Base-by-base conservation (phyloP, 768 basidiomycete genomes). In the Lactarius vividus region DNA sequence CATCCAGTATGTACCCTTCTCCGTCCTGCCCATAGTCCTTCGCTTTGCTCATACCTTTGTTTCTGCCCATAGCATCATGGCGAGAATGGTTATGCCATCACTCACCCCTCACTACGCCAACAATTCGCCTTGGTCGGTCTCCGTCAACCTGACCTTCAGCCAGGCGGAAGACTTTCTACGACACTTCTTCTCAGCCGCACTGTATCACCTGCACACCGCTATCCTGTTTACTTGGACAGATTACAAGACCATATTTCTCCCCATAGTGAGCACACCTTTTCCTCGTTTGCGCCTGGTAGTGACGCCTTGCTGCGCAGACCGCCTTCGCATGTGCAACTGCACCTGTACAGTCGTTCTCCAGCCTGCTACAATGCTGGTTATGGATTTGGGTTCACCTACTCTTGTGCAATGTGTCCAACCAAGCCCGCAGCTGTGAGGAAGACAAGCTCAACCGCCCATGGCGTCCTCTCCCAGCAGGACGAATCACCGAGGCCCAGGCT, bases 151-250 rank as follows among this genome's bases (percentile, higher is more conserved):
- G 59, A 56, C 67, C 44, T 68, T 68, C 59, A 54, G 54, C 42
- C 39, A 60, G 44, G 64, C 29, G 18, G 65, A 62, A 28, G 35
- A 54, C 49, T 54, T 53, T 37, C 56, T 67, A 35, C 26, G 53
- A 46, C 29, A 39, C 10, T 46, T 55, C 46, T 66, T 58, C 60
- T 62, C 71, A 57, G 31, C 61, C 10, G 64, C 55, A 20, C 31
- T n/a, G 44, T 66, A 68, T 31, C 66, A 72, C 40, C 29, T 72
- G 4, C 62, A 70, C 56, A 72, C 72, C 39, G 65, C 70, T 26
- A 63, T 74, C 31, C 64, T 75, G n/a, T 75, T 75, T 59, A 75
- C 74, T 15, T 71, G 71, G 69, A 70, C 74, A 26, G 74, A 75
- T 61, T 73, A 69, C 60, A 74, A 74, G 62, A 74, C 74, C 10